A percentile compares a stretch with the other conserved stretches of the same genome.
phyloP scores from a whole-genome alignment of 768 basidiomycete species.

The Russula vinacea region DNA sequence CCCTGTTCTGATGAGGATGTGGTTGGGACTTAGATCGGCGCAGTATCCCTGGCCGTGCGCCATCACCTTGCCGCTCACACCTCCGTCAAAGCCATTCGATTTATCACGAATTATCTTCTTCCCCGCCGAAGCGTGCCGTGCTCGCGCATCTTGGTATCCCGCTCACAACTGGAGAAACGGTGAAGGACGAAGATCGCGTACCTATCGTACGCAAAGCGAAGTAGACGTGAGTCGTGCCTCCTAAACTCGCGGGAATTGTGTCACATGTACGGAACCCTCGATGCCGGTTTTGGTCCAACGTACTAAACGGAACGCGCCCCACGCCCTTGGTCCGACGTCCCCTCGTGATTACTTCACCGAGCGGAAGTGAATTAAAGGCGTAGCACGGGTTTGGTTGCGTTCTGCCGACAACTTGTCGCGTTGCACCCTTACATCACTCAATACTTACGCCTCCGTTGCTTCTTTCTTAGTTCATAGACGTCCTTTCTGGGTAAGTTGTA shows the following conservation, averaged over 20 bases:
- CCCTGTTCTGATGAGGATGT: constrained; percentile 5
- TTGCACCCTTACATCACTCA: background rate
- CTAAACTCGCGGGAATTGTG: background rate
- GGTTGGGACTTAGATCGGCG: constrained; percentile 49
- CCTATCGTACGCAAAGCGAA: constrained; percentile 66
- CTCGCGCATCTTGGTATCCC: constrained; percentile 78
- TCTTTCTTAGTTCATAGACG: constrained; percentile 64
- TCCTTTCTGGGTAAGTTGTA: constrained; percentile 59
- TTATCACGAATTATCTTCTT: constrained; percentile 63
- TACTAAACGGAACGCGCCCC: background rate
- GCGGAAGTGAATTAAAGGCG: background rate
- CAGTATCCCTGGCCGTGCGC: constrained; percentile 56
- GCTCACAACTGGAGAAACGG: constrained; percentile 52
- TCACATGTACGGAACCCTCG: background rate
- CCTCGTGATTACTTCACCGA: constrained; percentile 11
- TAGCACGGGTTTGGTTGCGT: background rate
- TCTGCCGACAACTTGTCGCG: background rate
- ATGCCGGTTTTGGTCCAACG: background rate
- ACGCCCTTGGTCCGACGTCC: constrained; percentile 10
- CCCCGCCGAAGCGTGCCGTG: constrained; percentile 75
- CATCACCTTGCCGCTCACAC: constrained; percentile 57
- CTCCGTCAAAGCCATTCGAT: constrained; percentile 62
- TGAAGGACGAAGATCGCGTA: constrained; percentile 44
- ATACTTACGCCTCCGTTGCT: constrained; percentile 19
- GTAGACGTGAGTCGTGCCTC: constrained; percentile 55